Conservation (phyloP, 257 asterid species). For the Salvia miltiorrhiza region DNA sequence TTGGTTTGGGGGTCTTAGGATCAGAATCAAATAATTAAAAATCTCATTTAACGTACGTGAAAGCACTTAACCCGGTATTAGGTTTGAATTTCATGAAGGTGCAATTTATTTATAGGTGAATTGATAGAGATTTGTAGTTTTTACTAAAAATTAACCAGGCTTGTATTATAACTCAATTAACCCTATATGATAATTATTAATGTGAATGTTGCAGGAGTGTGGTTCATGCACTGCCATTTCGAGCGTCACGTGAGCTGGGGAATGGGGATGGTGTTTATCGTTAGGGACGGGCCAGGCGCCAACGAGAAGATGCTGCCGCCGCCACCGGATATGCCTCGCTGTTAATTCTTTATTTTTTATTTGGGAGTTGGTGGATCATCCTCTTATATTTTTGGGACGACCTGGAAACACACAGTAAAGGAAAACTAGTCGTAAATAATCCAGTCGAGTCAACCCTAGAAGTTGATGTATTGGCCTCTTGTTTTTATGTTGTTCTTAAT, state of each 20-base stretch:
- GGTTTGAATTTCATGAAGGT: no score
- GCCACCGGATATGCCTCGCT: conserved; percentile 40
- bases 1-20: no score
- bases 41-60: no score
- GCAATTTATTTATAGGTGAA: no score
- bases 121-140: no score
- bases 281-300: conserved; percentile 28
- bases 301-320: conserved; percentile 36
- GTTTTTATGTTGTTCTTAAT: neutral
- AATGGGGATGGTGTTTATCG: conserved; percentile 43
- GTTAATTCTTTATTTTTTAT: neutral
- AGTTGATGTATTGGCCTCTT: neutral
- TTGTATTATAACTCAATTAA: no score
- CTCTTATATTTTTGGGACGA: neutral
- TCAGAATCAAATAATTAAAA: no score
- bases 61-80: no score
- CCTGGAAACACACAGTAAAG: neutral
- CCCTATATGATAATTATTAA: no score
- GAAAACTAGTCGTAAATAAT: neutral
- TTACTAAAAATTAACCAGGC: no score
- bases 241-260: conserved; percentile 47
- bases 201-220: conserved; percentile 37
- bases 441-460: no score
- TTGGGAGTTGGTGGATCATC: neutral
- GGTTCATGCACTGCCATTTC: conserved; percentile 52